phyloP scores from a whole-genome alignment of 768 basidiomycete genomes.

The Auriscalpium vulgare region DNA sequence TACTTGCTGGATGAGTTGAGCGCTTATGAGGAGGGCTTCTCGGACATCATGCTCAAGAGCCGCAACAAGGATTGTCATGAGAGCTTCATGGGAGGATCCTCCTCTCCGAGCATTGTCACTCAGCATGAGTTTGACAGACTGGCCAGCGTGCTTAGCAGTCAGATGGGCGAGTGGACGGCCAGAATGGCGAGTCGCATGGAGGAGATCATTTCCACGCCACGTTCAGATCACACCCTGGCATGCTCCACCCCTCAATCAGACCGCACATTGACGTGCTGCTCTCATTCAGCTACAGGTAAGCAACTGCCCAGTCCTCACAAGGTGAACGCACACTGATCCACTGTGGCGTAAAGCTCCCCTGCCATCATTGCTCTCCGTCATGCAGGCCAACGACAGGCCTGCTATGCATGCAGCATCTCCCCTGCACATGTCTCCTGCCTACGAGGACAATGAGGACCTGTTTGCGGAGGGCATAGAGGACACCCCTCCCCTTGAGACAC shows the following conservation, averaged over 20 bases:
- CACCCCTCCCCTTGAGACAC: not conserved
- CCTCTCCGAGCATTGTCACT: not conserved
- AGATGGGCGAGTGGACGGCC: not conserved
- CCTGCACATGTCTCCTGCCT: too few species aligned
- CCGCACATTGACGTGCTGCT: too few species aligned
- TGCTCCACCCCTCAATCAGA: not conserved
- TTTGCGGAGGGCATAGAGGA: not conserved
- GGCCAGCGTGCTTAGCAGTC: not conserved
- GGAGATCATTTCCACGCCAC: not conserved
- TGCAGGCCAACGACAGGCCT: too few species aligned
- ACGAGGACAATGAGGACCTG: not conserved
- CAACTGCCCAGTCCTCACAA: too few species aligned
- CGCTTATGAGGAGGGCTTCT: not conserved
- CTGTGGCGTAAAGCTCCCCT: too few species aligned
- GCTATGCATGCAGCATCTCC: too few species aligned
- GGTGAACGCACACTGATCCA: too few species aligned
- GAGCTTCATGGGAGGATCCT: not conserved
- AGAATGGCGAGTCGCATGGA: not conserved
- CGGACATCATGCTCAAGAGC: not conserved
- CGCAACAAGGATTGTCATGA: not conserved
- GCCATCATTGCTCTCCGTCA: too few species aligned
- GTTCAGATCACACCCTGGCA: not conserved
- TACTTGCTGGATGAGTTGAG: not conserved
- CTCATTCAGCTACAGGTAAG: too few species aligned
- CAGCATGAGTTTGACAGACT: not conserved